Percentiles rank a stretch among this genome's conserved stretches.
Conservation (phyloP, 306 rosid species). For the Ammopiptanthus mongolicus region DNA sequence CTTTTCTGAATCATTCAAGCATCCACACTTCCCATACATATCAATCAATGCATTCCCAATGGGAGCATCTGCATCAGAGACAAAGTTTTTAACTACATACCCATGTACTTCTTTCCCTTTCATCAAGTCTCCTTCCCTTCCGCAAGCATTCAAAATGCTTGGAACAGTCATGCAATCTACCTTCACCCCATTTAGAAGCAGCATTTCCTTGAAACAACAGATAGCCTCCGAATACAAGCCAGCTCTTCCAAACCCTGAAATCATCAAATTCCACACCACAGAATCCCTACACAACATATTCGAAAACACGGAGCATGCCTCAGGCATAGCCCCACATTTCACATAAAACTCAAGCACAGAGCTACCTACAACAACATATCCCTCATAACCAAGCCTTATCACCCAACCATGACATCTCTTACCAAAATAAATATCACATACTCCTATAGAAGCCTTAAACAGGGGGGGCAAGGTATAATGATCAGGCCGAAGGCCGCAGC, state of each 20-base stretch:
- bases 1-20: conserved; percentile 45
- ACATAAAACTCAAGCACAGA: conserved; percentile 52
- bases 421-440: conserved; percentile 37
- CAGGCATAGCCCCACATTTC: conserved; percentile 38
- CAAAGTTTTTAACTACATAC: conserved; percentile 31
- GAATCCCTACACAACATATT: conserved; percentile 40
- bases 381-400: conserved; percentile 51
- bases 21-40: conserved; percentile 64
- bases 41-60: conserved; percentile 64
- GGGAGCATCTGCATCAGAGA: conserved; percentile 37
- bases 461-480: conserved; percentile 55
- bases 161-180: conserved; percentile 59
- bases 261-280: conserved; percentile 58
- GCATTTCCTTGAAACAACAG: conserved; percentile 44
- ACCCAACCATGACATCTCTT: conserved; percentile 49
- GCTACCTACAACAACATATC: conserved; percentile 43
- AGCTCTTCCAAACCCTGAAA: conserved; percentile 52
- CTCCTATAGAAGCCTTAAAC: conserved; percentile 42
- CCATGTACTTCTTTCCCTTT: conserved; percentile 66
- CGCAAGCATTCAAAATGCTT: conserved; percentile 55
- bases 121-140: conserved; percentile 61
- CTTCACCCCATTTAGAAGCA: conserved; percentile 30
- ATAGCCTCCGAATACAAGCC: conserved; percentile 44
- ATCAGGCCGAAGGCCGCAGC: conserved; percentile 41
- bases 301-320: conserved; percentile 47